Percentiles rank a stretch among this genome's conserved stretches.
phyloP scores from a whole-genome alignment of 2,329 filamentous ascomycete species.

The Didymella segeticola region DNA sequence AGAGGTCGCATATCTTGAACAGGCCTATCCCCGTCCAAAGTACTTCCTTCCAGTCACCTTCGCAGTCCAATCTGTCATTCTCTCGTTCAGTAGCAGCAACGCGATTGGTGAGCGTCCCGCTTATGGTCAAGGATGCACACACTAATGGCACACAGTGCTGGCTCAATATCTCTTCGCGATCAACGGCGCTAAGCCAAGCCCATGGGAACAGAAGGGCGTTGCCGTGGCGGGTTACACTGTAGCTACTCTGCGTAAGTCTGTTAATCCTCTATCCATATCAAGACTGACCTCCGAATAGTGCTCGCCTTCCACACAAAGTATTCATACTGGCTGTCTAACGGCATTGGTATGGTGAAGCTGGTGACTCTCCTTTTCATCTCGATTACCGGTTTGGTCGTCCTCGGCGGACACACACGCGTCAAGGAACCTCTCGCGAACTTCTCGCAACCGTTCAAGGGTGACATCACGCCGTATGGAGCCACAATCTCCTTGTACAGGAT shows the following conservation, averaged over 20 bases:
- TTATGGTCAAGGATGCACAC: neutral
- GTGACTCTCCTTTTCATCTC: slow-evolving; percentile 62
- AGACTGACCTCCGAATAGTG: slow-evolving; percentile 32
- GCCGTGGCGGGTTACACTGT: slow-evolving; percentile 69
- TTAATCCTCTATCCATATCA: neutral
- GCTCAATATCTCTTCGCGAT: slow-evolving; percentile 69
- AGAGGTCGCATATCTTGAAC: slow-evolving; percentile 73
- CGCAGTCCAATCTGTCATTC: slow-evolving; percentile 67
- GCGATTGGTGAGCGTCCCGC: slow-evolving; percentile 55
- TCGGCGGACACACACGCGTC: slow-evolving; percentile 62
- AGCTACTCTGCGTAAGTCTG: slow-evolving; percentile 60
- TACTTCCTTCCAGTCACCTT: slow-evolving; percentile 71
- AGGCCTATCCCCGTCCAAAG: slow-evolving; percentile 68
- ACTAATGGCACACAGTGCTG: slow-evolving; percentile 53
- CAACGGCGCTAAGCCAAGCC: slow-evolving; percentile 56
- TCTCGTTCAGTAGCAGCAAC: slow-evolving; percentile 72
- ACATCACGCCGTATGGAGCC: slow-evolving; percentile 57
- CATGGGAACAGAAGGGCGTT: slow-evolving; percentile 72
- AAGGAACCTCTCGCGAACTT: slow-evolving; percentile 63
- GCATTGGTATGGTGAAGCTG: slow-evolving; percentile 65
- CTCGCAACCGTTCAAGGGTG: slow-evolving; percentile 61
- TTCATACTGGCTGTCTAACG: slow-evolving; percentile 63
- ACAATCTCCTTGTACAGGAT: slow-evolving; percentile 66
- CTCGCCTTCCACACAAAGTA: slow-evolving; percentile 63
- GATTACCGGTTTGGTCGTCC: slow-evolving; percentile 65